Evolutionary conservation across 129 eudicot genomes (phyloP).

Genomic region (Helianthus annuus): HanXRQr2.0-SUNRISE NC_035440.2:105169139-105169638

Average conservation of each 20-base stretch:
- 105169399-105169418: slow-evolving; percentile 56
- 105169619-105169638: slow-evolving; percentile 66
- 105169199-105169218: slow-evolving; percentile 91
- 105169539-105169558: slow-evolving; percentile 85
- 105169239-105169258: slow-evolving; percentile 87
- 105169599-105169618: slow-evolving; percentile 59
- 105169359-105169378: slow-evolving; percentile 58
- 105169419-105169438: slow-evolving; percentile 64
- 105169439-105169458: slow-evolving; percentile 44
- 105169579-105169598: slow-evolving; percentile 83
- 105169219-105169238: slow-evolving; percentile 85
- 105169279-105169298: slow-evolving; percentile 50
- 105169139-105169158: slow-evolving; percentile 74
- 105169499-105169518: slow-evolving; percentile 83
- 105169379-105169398: slow-evolving; percentile 57
- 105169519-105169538: slow-evolving; percentile 54
- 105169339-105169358: slow-evolving; percentile 67
- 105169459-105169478: slow-evolving; percentile 74
- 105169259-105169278: slow-evolving; percentile 71
- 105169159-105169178: slow-evolving; percentile 89
- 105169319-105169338: slow-evolving; percentile 45
- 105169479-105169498: slow-evolving; percentile 81
- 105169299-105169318: slow-evolving; percentile 66
- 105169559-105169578: slow-evolving; percentile 98
- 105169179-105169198: slow-evolving; percentile 77